Conservation (phyloP, 371 early-diverging fungal genomes). For the Mortierella sp. region DNA sequence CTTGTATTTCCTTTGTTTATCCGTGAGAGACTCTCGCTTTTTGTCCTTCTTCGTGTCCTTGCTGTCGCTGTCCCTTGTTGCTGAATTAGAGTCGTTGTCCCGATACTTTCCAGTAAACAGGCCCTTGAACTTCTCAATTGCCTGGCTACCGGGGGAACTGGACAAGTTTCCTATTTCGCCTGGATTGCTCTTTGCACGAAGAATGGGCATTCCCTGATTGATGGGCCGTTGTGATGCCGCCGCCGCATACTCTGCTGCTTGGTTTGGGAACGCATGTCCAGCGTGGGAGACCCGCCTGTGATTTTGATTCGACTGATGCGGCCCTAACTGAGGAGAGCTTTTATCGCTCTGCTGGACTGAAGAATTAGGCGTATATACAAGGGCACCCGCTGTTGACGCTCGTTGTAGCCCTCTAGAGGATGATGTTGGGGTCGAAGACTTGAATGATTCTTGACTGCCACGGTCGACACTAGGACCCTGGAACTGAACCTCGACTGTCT, state of each 20-base stretch:
- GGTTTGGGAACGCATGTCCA: constrained; percentile 1
- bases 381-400: constrained; percentile 3
- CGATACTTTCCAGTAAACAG: constrained; percentile 31
- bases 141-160: constrained; percentile 12
- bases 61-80: constrained; percentile 7
- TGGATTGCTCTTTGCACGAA: constrained; percentile 47
- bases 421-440: not conserved
- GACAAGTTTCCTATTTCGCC: constrained; percentile 21
- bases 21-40: constrained; percentile 32
- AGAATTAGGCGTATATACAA: constrained; percentile 11
- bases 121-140: constrained; percentile 45
- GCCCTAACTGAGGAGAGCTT: not conserved
- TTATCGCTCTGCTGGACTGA: constrained; percentile 11
- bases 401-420: not conserved
- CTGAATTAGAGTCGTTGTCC: constrained; percentile 17
- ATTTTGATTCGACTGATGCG: not conserved
- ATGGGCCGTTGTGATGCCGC: constrained; percentile 8
- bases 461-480: constrained; percentile 23
- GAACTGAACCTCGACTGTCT: constrained; percentile 47
- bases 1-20: constrained; percentile 44
- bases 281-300: constrained; percentile 17
- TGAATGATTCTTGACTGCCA: not conserved
- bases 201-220: constrained; percentile 31
- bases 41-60: constrained; percentile 23
- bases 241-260: constrained; percentile 1